Evolutionary conservation across 257 asterid species (phyloP).

Genomic region (Marsdenia floribunda): DNA sequence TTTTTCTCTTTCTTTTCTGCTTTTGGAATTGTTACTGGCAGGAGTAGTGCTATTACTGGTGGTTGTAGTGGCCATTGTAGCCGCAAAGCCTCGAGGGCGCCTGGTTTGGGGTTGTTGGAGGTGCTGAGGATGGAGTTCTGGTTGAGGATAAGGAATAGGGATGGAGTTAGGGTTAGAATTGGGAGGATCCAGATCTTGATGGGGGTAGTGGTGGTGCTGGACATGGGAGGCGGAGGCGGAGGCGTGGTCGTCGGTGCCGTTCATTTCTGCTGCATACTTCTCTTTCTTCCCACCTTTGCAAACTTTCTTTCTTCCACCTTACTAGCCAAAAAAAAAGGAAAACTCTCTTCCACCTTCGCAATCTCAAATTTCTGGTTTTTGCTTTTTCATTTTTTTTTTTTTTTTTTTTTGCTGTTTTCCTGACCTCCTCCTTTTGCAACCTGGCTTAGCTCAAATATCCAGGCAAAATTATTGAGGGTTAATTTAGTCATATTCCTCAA

Average conservation of each 20-base stretch:
- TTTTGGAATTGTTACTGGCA: conserved; percentile 19
- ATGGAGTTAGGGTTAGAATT: conserved; percentile 4
- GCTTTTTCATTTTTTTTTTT: too few relatives aligned
- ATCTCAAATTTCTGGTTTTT: background rate
- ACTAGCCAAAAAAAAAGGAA: too few relatives aligned
- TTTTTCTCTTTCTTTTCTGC: conserved; percentile 67
- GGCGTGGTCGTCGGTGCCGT: conserved; percentile 23
- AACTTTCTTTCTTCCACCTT: background rate
- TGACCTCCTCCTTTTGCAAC: background rate
- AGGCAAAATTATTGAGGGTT: background rate
- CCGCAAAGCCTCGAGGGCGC: conserved; percentile 80
- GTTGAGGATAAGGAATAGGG: conserved; percentile 24
- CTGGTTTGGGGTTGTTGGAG: conserved; percentile 36
- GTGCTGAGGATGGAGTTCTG: conserved; percentile 15
- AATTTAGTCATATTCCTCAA: too few relatives aligned
- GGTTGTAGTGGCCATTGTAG: conserved; percentile 33
- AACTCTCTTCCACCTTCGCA: background rate
- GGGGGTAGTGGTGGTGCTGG: background rate
- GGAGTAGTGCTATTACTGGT: conserved; percentile 17
- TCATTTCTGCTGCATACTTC: conserved; percentile 33
- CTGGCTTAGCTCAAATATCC: background rate
- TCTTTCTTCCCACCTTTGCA: background rate
- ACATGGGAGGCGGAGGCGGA: conserved; percentile 17
- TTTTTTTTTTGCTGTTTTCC: too few relatives aligned
- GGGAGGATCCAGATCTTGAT: conserved; percentile 45